Base-by-base conservation (phyloP, 116 monocot species). In the Cymodocea nodosa region DNA sequence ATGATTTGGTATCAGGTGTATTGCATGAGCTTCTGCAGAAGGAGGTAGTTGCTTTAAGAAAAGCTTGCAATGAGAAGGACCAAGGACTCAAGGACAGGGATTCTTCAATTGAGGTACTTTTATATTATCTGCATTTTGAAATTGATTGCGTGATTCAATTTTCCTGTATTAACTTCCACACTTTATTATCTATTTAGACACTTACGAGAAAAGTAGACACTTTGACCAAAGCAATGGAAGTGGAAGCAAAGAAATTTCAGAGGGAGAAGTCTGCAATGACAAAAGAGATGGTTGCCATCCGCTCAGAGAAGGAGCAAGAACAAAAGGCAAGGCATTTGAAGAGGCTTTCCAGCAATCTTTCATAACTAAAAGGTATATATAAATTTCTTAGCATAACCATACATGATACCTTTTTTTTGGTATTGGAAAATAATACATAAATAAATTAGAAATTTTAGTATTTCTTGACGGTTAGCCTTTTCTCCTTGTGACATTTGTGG, bases 21-120 rank as follows among this genome's bases (percentile, higher is more conserved):
- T 76, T 93, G 59, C 85, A 85, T 76, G 89, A 93, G 51, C 72
- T 85, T 70, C 71, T 93, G 34, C 88, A 93, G 59, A 93, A 85
- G 74, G 89, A 89, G 77, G 93, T 89, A 13, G 64, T 93, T 69
- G 56, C 77, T 68, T 74, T 93, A 63, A 85, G 89, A 71, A 93
- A 84, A 76, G 77, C 82, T 39, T 86, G 81, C 58, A 77, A 78
- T 68, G 93, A 89, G 40, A 89, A 82, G 71, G 93, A 94, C 49
- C 84, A 84, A 65, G 70, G 65, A 69, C 68, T 94, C 39, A 89
- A 75, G 74, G 89, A 87, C 77, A 94, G 80, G 76, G 84, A 89
- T 75, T 75, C 68, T 66, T 77, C 94, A 23, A 82, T 89, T 55
- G 86, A 89, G 82, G 89, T 94, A 77, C 53, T 35, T 53, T 2